Percentiles rank a stretch among this genome's conserved stretches.
Conservation (phyloP, 2,329 filamentous ascomycete species). For the Arthroderma uncinatum region DNA sequence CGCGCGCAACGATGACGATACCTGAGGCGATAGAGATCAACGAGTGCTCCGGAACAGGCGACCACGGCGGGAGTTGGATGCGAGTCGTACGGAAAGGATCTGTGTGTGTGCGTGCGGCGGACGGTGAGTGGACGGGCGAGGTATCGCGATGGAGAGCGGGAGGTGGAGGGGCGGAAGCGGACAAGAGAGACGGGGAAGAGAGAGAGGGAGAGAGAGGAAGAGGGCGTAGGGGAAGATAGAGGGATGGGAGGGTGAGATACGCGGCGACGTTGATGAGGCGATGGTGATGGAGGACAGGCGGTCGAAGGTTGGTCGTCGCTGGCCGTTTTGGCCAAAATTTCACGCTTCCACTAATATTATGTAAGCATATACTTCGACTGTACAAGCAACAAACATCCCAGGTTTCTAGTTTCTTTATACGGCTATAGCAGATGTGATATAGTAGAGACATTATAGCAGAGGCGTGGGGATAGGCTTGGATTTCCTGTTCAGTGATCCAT, state of each 20-base stretch:
- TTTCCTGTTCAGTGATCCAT: no score
- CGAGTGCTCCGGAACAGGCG: conserved; percentile 16
- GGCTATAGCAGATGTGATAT: no score
- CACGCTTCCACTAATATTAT: background rate
- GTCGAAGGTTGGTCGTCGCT: background rate
- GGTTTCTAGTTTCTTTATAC: no score
- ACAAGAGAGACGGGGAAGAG: conserved; percentile 18
- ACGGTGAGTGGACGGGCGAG: conserved; percentile 14
- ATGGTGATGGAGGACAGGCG: background rate
- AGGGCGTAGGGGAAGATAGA: conserved; percentile 15
- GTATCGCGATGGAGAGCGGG: conserved; percentile 7
- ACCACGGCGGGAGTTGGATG: conserved; percentile 18
- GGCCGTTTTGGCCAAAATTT: background rate
- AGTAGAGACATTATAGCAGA: no score
- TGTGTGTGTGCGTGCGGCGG: conserved; percentile 16
- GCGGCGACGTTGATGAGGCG: conserved; percentile 8
- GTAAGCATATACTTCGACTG: no score
- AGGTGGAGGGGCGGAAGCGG: conserved; percentile 13
- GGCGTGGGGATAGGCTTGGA: no score
- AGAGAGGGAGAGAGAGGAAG: conserved; percentile 17
- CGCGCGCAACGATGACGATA: background rate
- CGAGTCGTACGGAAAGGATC: conserved; percentile 23
- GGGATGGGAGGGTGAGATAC: conserved; percentile 14
- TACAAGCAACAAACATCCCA: no score
- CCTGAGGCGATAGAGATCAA: conserved; percentile 3